phyloP scores from a whole-genome alignment of 2,329 filamentous ascomycete genomes.

The Penicillium sp. region DNA sequence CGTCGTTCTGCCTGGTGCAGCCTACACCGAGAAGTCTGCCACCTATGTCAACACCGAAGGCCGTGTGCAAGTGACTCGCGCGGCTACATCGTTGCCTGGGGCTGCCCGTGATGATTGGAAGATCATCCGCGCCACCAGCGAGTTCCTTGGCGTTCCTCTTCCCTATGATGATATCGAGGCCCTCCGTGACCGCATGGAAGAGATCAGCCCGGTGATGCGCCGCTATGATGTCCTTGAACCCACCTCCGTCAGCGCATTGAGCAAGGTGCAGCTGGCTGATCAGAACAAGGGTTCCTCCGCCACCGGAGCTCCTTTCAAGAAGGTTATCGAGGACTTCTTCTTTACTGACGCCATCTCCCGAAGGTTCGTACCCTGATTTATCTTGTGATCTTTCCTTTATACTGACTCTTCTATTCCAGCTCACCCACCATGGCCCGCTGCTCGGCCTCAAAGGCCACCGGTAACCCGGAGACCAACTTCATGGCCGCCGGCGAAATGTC shows the following conservation, averaged over 20 bases:
- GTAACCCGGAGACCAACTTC: constrained; percentile 75
- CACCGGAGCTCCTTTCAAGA: constrained; percentile 74
- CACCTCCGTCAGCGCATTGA: constrained; percentile 69
- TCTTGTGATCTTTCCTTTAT: background rate
- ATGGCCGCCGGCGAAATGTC: constrained; percentile 67
- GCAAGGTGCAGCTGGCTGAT: constrained; percentile 93
- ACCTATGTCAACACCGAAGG: constrained; percentile 99
- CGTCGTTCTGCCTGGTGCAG: constrained; percentile 87
- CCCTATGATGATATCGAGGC: constrained; percentile 91
- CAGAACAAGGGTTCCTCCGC: constrained; percentile 85
- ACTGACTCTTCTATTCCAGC: constrained; percentile 49
- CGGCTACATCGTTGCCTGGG: constrained; percentile 83
- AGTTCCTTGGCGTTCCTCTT: constrained; percentile 83
- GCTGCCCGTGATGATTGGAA: constrained; percentile 97
- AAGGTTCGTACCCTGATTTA: constrained; percentile 63
- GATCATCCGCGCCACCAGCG: constrained; percentile 89
- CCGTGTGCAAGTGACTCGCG: constrained; percentile 88
- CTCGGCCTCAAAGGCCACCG: constrained; percentile 84
- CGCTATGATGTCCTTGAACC: constrained; percentile 91
- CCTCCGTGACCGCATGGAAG: constrained; percentile 88
- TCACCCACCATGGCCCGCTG: constrained; percentile 98
- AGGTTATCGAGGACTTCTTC: constrained; percentile 93
- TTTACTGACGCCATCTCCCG: constrained; percentile 96
- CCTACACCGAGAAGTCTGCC: constrained; percentile 94
- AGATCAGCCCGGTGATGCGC: constrained; percentile 87